These are phyloP conservation scores for Amylostereum areolatum DNA, from an alignment of 1,284 basidiomycete genomes.

Conservation along the genomic window DNA sequence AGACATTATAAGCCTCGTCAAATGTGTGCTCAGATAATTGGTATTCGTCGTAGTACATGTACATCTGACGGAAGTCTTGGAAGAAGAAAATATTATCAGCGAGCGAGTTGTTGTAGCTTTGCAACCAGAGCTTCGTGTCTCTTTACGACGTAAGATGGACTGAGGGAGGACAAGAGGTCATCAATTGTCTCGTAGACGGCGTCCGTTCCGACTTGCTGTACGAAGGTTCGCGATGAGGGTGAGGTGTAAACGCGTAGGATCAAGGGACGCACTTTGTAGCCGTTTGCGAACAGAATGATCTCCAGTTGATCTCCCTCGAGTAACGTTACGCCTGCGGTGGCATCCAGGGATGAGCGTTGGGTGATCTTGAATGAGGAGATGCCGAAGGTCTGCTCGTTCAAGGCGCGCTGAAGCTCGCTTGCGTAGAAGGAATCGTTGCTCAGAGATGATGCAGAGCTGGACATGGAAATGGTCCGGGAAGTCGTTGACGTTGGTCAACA, in stretches of 20 bases:
- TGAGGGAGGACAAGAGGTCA: conserved; percentile 9
- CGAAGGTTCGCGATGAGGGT: not conserved
- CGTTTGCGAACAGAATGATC: conserved; percentile 9
- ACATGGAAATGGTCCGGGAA: no score
- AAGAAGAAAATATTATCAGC: no score
- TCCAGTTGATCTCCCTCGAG: conserved; percentile 8
- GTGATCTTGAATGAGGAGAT: conserved; percentile 2
- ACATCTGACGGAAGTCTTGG: no score
- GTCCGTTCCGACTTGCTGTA: not conserved
- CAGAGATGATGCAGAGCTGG: no score
- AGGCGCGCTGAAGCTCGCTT: conserved; percentile 9
- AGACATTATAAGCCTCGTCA: no score
- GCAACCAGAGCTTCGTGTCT: conserved; percentile 5
- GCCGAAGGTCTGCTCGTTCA: conserved; percentile 12
- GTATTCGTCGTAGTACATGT: no score
- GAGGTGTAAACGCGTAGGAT: not conserved
- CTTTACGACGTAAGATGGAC: conserved; percentile 8
- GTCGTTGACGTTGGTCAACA: no score
- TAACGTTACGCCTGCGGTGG: conserved; percentile 9
- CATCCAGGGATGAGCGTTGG: conserved; percentile 4
- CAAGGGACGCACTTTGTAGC: conserved; percentile 8
- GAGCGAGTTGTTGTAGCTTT: conserved; percentile 5
- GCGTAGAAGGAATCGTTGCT: conserved; percentile 10
- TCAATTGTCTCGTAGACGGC: conserved; percentile 13
- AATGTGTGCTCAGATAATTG: no score